Conservation (phyloP, 2,329 filamentous ascomycete genomes). For the Diplodia sapinea region DNA sequence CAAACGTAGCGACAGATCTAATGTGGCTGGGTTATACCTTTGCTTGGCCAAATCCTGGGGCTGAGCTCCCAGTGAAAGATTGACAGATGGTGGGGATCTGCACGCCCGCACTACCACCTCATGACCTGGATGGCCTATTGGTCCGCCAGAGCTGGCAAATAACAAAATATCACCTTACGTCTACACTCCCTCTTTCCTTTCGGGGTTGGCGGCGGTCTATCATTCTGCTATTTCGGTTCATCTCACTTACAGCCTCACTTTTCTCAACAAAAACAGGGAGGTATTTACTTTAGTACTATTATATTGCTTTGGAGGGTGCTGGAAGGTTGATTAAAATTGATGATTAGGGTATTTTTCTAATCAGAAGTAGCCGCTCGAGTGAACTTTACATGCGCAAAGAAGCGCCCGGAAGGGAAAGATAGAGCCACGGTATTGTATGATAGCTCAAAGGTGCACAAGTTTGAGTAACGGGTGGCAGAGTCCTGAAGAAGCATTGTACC, state of each 20-base stretch:
- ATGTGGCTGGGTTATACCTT: neutral
- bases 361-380: neutral
- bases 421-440: neutral
- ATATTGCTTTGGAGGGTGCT: neutral
- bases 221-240: neutral
- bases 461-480: neutral
- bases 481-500: neutral
- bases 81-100: conserved; percentile 6
- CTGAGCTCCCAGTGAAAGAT: conserved; percentile 3
- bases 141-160: neutral
- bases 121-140: neutral
- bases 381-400: neutral
- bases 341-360: neutral
- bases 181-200: conserved; percentile 3
- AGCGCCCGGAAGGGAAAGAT: neutral
- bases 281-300: neutral
- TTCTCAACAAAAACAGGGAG: neutral
- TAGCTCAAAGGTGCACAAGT: neutral
- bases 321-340: neutral
- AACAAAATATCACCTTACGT: neutral
- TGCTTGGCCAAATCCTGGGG: neutral
- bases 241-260: neutral
- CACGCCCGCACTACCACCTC: neutral
- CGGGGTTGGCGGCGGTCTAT: neutral
- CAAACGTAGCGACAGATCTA: conserved; percentile 5